These are phyloP conservation scores for Avena insularis DNA, from an alignment of 176 grass and related monocot genomes.

Conservation along the genomic window DNA sequence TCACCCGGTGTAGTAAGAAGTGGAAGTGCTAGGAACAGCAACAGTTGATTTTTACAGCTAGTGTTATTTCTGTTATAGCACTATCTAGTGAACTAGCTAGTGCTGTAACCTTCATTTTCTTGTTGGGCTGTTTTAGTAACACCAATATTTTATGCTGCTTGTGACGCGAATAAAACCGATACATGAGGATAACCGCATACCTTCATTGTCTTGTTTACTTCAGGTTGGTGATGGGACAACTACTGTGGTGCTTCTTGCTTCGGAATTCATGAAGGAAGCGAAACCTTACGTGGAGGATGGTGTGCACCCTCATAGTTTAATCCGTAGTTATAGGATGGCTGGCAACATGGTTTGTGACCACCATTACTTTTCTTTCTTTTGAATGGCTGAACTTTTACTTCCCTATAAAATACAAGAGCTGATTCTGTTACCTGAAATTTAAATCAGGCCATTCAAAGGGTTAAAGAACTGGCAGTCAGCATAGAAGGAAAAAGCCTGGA, in stretches of 20 bases:
- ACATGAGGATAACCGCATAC: background rate
- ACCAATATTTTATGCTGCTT: background rate
- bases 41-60: too few relatives aligned
- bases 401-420: background rate
- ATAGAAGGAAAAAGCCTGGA: conserved; percentile 96
- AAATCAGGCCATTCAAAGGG: conserved; percentile 74
- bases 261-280: conserved; percentile 89
- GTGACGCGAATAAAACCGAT: background rate
- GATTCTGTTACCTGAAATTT: conserved; percentile 35
- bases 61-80: too few relatives aligned
- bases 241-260: conserved; percentile 93
- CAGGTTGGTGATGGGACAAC: conserved; percentile 98
- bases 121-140: background rate
- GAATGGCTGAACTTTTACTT: background rate
- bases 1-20: too few relatives aligned
- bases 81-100: background rate
- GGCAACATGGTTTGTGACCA: conserved; percentile 56
- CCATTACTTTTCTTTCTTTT: conserved; percentile 17
- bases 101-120: background rate
- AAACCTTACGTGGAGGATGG: conserved; percentile 98
- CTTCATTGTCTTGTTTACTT: conserved; percentile 28
- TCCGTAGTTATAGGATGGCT: conserved; percentile 78
- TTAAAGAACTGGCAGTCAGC: conserved; percentile 88
- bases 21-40: too few relatives aligned
- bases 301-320: conserved; percentile 86